phyloP scores from a whole-genome alignment of 148 eudicot genomes.

The Chenopodium suecicum region DNA sequence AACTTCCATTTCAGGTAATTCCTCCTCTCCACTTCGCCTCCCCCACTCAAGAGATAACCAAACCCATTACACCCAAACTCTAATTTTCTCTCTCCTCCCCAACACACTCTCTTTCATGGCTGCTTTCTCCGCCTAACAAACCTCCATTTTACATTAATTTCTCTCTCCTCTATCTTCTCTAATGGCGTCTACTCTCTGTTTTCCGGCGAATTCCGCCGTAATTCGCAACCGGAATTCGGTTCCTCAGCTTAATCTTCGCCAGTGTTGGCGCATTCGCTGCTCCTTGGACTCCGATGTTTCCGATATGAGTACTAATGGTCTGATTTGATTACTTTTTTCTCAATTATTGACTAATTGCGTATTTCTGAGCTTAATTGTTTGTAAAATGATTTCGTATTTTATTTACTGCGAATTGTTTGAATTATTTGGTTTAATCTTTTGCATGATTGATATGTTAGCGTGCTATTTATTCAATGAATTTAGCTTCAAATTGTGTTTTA shows the following conservation, averaged over 20 bases:
- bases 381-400: not conserved
- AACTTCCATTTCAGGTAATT: not conserved
- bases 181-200: constrained; percentile 43
- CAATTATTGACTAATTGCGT: not conserved
- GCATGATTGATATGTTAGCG: not conserved
- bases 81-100: not conserved
- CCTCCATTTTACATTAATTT: not conserved
- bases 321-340: not conserved
- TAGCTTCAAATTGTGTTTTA: too few relatives aligned
- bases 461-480: not conserved
- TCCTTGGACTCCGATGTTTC: constrained; percentile 79
- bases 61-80: not conserved
- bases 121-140: not conserved
- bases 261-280: constrained; percentile 42
- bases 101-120: not conserved
- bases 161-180: not conserved
- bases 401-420: not conserved
- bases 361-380: not conserved
- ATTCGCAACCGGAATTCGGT: constrained; percentile 25
- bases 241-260: constrained; percentile 30
- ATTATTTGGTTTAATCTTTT: not conserved
- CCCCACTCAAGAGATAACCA: constrained; percentile 6
- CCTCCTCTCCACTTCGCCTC: not conserved
- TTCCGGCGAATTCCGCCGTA: constrained; percentile 43
- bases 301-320: constrained; percentile 88